A percentile compares a stretch with the other conserved stretches of the same genome.
Conservation (phyloP, 176 grass and related monocot species). For the Lolium perenne region DNA sequence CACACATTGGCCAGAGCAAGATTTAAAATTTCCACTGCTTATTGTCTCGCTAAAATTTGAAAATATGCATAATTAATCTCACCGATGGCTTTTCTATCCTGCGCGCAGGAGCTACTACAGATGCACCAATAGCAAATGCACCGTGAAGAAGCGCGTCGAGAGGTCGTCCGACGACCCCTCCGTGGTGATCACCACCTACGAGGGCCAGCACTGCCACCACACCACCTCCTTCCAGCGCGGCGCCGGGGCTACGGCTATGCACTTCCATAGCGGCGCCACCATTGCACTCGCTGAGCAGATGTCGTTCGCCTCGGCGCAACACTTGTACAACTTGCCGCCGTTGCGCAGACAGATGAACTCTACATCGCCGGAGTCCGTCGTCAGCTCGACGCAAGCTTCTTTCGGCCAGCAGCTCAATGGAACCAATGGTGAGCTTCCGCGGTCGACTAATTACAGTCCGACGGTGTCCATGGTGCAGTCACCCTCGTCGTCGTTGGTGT, state of each 20-base stretch:
- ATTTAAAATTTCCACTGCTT: background rate
- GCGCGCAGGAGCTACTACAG: slow-evolving; percentile 85
- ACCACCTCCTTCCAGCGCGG: slow-evolving; percentile 54
- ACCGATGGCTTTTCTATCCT: background rate
- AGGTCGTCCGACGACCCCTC: slow-evolving; percentile 70
- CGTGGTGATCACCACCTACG: slow-evolving; percentile 93
- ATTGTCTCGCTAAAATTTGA: background rate
- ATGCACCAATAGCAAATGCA: slow-evolving; percentile 89
- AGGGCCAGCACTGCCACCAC: slow-evolving; percentile 91
- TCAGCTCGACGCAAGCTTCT: background rate
- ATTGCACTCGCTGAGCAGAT: slow-evolving; percentile 57
- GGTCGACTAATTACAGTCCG: background rate
- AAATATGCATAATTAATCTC: background rate
- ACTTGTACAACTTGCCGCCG: slow-evolving; percentile 40
- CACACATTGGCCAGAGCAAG: background rate
- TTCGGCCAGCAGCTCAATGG: slow-evolving; percentile 27
- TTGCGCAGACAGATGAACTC: slow-evolving; percentile 36
- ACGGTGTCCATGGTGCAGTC: background rate
- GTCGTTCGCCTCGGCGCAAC: slow-evolving; percentile 36
- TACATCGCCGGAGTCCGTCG: background rate
- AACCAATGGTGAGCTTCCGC: background rate
- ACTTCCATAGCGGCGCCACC: slow-evolving; percentile 47
- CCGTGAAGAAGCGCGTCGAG: slow-evolving; percentile 95
- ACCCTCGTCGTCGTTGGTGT: background rate
- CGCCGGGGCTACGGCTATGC: background rate